Base-by-base conservation (phyloP, 2,329 filamentous ascomycete species). In the Sporothrix protearum region DNA sequence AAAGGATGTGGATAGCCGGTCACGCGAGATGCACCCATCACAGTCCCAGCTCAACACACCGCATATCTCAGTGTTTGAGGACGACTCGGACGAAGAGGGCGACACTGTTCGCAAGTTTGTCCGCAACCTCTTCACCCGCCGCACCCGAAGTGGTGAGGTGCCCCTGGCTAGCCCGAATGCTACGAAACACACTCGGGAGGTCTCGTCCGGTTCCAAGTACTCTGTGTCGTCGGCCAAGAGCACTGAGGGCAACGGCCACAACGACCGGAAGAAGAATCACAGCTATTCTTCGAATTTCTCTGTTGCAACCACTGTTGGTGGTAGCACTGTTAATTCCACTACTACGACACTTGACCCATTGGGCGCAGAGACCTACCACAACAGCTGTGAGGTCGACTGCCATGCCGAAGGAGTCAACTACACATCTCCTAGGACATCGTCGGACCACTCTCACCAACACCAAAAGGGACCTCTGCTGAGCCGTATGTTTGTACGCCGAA, bases 401-500 rank as follows among this genome's bases (percentile, higher is more conserved):
- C 42, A 45, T 22, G 67, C 19, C 8, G 57, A 64, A 1, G 47
- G 68, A 1, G 7, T 5, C 28, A 53, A 55, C 14, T 19, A 47
- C 4, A 33, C 57, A 8, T 71, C 71, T 1, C 67, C 67, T 22
- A 57, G 71, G 2, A 42, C 63, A 33, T 73, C 73, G 14, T 25
- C 25, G 22, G 72, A 72, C 10, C 69, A 73, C 5, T 5, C 61
- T 2, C 51, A 39, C 28, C 68, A 42, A 7, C 19, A 25, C n/a
- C 72, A 71, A 39, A 73, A 71, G n/a, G 72, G 70, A 2, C 72
- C 72, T 9, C 42, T 75, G 28, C 33, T 75, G 39, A 68, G 70
- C 9, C 73, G 74, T 8, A 75, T 75, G 74, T 75, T 75, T 75
- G 72, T 75, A n/a, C 73, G 74, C 16, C 73, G 73, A 3, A 75